Base-by-base conservation (phyloP, 139 green algal species). In the Edaphochlamys debaryana region DNA sequence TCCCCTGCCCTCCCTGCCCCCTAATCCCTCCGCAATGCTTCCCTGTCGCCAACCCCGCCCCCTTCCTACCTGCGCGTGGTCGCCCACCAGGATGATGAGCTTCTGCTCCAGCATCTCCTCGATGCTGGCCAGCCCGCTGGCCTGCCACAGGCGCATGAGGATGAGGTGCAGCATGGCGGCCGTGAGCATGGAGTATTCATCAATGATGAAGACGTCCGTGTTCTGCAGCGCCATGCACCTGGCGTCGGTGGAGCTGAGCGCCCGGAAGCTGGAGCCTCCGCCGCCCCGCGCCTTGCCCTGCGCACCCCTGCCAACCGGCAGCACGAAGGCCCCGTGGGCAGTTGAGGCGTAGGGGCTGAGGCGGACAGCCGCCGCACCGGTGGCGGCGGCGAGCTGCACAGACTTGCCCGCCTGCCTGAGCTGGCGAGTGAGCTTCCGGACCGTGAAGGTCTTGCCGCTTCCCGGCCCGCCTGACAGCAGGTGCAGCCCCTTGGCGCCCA, bases 111-210 rank as follows among this genome's bases (percentile, higher is more conserved):
- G 48, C 9, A 42, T 42, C 6, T 48, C 17, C 70, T 42, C 19
- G 4, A 29, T 13, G 50, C 50, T 17, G 13, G 50, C 50, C 15
- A 25, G 17, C 50, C 17, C 17, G 50, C 17, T 67, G 15, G 48
- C n/a, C 30, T 63, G 11, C 13, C 42, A 30, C 20, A 79, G 5
- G n/a, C 70, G 48, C 42, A 56, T 30, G 42, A 67, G n/a, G 38
- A 64, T 6, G n/a, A 66, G 41, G 37, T 27, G 56, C 9, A 79
- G 70, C 41, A 48, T 50, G 3, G n/a, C 23, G 15, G 4, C n/a
- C 42, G 36, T 60, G 15, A 77, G 36, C 69, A 77, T 74, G 67
- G 32, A 74, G 50, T 25, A 58, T 32, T 74, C 67, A 32, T 74
- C 67, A 15, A 48, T 9, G 34, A 74, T 54, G 32, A 74, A n/a